A percentile compares a stretch with the other conserved stretches of the same genome.
These are phyloP conservation scores for Emydomyces testavorans DNA, from an alignment of 2,329 filamentous ascomycete species.

Conservation along the genomic window DNA sequence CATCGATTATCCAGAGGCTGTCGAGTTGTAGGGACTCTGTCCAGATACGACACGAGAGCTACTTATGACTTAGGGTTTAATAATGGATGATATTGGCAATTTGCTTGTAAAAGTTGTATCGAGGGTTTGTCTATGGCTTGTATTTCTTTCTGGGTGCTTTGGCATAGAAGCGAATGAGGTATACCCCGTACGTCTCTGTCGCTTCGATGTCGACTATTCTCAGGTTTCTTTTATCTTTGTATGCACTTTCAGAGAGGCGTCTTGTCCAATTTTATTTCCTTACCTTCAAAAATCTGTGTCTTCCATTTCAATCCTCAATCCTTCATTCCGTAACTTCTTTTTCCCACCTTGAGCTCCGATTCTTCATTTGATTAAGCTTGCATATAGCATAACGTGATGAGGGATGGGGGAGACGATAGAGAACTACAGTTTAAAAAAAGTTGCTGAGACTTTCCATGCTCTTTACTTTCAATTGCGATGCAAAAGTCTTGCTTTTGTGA, in stretches of 20 bases:
- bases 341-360: background rate
- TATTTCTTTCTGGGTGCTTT: constrained; percentile 11
- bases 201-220: constrained; percentile 6
- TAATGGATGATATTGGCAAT: constrained; percentile 16
- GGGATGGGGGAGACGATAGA: background rate
- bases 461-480: background rate
- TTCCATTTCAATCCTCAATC: background rate
- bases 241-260: constrained; percentile 12
- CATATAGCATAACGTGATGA: background rate
- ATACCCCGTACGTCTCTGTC: constrained; percentile 8
- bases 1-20: constrained; percentile 16
- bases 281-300: constrained; percentile 7
- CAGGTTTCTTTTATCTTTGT: constrained; percentile 10
- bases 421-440: background rate
- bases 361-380: background rate
- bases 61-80: constrained; percentile 13
- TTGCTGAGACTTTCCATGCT: background rate
- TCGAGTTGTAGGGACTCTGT: constrained; percentile 9
- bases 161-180: constrained; percentile 8
- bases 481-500: background rate
- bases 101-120: constrained; percentile 15
- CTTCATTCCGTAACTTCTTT: background rate
- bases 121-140: constrained; percentile 11
- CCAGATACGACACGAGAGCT: constrained; percentile 5
- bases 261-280: constrained; percentile 13